Conservation (phyloP, 495 filamentous ascomycete species). For the Xylaria grammica region DNA sequence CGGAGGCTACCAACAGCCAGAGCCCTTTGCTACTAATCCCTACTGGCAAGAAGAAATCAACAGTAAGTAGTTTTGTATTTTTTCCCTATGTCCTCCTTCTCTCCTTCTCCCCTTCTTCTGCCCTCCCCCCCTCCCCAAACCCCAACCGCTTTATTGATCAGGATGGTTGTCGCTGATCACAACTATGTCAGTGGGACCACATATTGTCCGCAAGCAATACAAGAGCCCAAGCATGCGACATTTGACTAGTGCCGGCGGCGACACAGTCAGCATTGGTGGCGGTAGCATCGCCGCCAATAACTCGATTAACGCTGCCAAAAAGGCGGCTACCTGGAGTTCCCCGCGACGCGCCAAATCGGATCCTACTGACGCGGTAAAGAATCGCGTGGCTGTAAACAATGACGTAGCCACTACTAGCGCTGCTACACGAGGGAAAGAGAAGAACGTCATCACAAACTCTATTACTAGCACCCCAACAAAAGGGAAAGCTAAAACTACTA, state of each 20-base stretch:
- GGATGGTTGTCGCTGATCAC: background rate
- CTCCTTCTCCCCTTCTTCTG: background rate
- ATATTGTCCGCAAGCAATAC: slow-evolving; percentile 65
- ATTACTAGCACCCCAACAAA: background rate
- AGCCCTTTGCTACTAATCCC: slow-evolving; percentile 80
- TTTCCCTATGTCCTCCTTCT: background rate
- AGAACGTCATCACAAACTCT: too few relatives aligned
- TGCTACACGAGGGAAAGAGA: too few relatives aligned
- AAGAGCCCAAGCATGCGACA: slow-evolving; percentile 58
- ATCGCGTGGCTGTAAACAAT: too few relatives aligned
- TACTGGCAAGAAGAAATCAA: slow-evolving; percentile 86
- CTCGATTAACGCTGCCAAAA: slow-evolving; percentile 18
- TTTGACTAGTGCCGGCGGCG: slow-evolving; percentile 52
- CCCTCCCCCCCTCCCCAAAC: background rate
- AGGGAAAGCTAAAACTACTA: too few relatives aligned
- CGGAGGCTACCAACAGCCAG: slow-evolving; percentile 75
- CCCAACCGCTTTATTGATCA: background rate
- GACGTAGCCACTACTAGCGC: slow-evolving; percentile 19
- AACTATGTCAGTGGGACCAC: slow-evolving; percentile 63
- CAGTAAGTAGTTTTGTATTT: background rate
- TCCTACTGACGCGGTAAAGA: too few relatives aligned
- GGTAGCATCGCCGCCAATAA: slow-evolving; percentile 35
- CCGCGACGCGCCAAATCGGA: too few relatives aligned
- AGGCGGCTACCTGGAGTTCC: too few relatives aligned
- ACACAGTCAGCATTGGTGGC: slow-evolving; percentile 42